A percentile compares a stretch with the other conserved stretches of the same genome.
Evolutionary conservation across 2,329 filamentous ascomycete species (phyloP).

Genomic region (Byssothecium circinans): DNA sequence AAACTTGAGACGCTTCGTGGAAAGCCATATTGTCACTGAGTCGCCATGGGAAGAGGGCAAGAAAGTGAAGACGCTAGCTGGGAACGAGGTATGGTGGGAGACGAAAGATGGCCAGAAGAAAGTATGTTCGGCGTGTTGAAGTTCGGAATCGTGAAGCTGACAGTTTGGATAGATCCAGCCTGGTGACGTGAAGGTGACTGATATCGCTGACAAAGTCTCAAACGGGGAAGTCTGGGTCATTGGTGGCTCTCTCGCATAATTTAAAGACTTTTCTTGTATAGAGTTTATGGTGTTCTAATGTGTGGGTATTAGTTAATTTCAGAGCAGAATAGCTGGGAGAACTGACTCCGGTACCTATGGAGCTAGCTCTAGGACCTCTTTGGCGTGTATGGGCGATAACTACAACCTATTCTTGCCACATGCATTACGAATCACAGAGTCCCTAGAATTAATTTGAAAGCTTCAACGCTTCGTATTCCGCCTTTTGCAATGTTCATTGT

Average conservation of each 20-base stretch:
- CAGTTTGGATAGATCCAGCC: slow-evolving; percentile 66
- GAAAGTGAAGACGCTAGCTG: slow-evolving; percentile 68
- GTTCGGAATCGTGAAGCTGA: slow-evolving; percentile 8
- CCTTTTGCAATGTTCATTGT: slow-evolving; percentile 2
- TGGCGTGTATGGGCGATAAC: too few relatives aligned
- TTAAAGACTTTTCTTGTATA: neutral
- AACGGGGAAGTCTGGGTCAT: slow-evolving; percentile 91
- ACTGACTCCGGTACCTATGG: too few relatives aligned
- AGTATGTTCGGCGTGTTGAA: slow-evolving; percentile 52
- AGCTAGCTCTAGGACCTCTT: too few relatives aligned
- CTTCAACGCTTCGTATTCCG: neutral
- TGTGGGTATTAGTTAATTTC: neutral
- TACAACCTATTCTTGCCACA: too few relatives aligned
- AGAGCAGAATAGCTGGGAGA: neutral
- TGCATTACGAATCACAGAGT: neutral
- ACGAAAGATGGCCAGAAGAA: slow-evolving; percentile 66
- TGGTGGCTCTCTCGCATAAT: slow-evolving; percentile 57
- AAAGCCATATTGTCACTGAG: slow-evolving; percentile 75
- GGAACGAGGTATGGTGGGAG: slow-evolving; percentile 82
- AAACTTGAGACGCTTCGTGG: slow-evolving; percentile 80
- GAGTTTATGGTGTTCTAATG: neutral
- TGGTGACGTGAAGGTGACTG: slow-evolving; percentile 74
- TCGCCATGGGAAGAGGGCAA: slow-evolving; percentile 74
- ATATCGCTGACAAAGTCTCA: slow-evolving; percentile 71
- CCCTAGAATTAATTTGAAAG: neutral